Evolutionary conservation across 768 basidiomycete genomes (phyloP), one percentile per base, ranked within the genome.

Genomic region (Boletus subcaerulescens): DNA sequence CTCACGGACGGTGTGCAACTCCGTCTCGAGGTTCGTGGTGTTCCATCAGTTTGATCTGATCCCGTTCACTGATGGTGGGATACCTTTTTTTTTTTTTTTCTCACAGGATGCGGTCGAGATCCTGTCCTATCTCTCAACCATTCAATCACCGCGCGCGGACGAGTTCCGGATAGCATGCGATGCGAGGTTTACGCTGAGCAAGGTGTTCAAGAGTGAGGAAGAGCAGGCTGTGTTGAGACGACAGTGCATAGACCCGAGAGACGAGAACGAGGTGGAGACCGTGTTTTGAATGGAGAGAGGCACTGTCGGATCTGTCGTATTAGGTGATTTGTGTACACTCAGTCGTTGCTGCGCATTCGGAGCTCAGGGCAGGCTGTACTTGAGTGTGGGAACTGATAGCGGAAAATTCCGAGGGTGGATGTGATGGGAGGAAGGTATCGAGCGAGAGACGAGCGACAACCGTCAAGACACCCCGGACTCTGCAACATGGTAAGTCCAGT

Each of bases 121-220:
- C 10, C 53, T 83, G 26, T 64, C 69, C 13, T 83, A 85, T 69
- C 66, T 93, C 44, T 60, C 58, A 17, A 69, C 76, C 3, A 66
- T 84, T 43, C 70, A 76, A 53, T 86, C 88, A 0, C 56, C 74
- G 3, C 77, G 85, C 5, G 68, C 68, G 1, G 83, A 84, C 17
- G 87, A 89, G 64, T 90, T 87, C 75, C 75, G 83, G 31, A 60
- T 68, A 39, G 74, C 73, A 6, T 87, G 83, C 52, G 76, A 80
- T 46, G 60, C 54, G 15, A 79, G 69, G 57, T 91, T 88, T 70
- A 70, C 70, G 42, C 68, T 85, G 22, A 85, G 90, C 18, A 87
- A 85, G 8, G 71, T 83, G 24, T 93, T 93, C 75, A 85, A 82
- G 70, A 67, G 76, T 3, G 58, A 62, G 3, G 75, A 76, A 32